Base-by-base conservation (phyloP, 768 basidiomycete species). In the Boletus vermiculosoides region DNA sequence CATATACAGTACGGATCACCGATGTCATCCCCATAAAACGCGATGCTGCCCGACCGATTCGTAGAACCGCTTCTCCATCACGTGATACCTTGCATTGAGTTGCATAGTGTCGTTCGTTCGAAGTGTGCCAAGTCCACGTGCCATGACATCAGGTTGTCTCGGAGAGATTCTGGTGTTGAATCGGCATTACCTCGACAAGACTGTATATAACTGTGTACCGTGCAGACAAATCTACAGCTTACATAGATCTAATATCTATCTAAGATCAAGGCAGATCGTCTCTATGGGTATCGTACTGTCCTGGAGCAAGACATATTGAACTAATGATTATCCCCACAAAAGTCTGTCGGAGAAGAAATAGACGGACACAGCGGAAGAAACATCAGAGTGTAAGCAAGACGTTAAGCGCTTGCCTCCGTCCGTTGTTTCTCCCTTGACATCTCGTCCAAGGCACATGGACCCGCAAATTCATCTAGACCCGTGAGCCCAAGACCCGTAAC, bases 401-500 rank as follows among this genome's bases (percentile, higher is more conserved):
- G 5, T 41, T 34, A 64, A 20, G 18, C 36, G 5, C 9, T 46
- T 22, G 12, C 53, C 22, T 62, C 65, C 18, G 4, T 7, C 44
- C 20, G 50, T 39, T 18, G 25, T 42, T 68, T 70, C 49, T 62
- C 64, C 9, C 10, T 15, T 20, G 47, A 11, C 5, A 56, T 7
- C 37, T 71, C 71, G 15, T 57, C 50, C 18, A 42, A 55, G 46
- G 46, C 57, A 13, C 18, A 50, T 33, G 58, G 44, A 49, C 53
- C 61, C 22, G 50, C 44, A 0, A 59, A 1, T 10, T 64, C 65
- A 50, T 71, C 67, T 13, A 71, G 55, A 11, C 61, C 59, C 0
- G 36, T 66, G 44, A 71, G 70, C 3, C 66, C 70, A 20, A 71
- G 65, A 1, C 71, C 70, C 18, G 41, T 70, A 5, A 73, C 54